Conservation (phyloP, 139 green algal genomes). For the Closterium sp. region DNA sequence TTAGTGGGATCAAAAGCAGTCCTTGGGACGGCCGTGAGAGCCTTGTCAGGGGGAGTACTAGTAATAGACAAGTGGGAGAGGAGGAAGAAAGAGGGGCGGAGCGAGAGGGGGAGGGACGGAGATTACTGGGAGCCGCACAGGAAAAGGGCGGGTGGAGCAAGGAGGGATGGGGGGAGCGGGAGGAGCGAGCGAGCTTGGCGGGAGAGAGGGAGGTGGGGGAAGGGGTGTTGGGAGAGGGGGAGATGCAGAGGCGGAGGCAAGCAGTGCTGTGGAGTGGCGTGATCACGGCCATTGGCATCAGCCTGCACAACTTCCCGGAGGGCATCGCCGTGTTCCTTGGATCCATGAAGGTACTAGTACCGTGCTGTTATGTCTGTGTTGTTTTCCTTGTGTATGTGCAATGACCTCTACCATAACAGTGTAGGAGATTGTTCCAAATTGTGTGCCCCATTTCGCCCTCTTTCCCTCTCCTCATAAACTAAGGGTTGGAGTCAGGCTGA, state of each 20-base stretch:
- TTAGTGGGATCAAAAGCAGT: not conserved
- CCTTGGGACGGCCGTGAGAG: not conserved
- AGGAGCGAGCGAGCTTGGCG: not conserved
- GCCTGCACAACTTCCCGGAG: slow-evolving; percentile 84
- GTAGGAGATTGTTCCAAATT: too few species aligned
- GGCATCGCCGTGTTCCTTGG: slow-evolving; percentile 71
- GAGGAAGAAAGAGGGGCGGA: not conserved
- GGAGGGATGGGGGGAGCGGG: not conserved
- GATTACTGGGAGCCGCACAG: not conserved
- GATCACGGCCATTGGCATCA: slow-evolving; percentile 40
- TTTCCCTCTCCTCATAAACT: not conserved
- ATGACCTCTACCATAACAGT: too few species aligned
- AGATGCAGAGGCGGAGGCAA: not conserved
- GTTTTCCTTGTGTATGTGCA: too few species aligned
- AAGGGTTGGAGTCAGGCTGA: slow-evolving; percentile 62
- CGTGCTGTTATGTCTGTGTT: too few species aligned
- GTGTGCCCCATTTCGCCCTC: not conserved
- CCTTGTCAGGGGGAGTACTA: not conserved
- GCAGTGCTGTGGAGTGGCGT: slow-evolving; percentile 28
- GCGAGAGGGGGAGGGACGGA: not conserved
- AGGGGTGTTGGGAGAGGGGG: not conserved
- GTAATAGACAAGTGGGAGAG: not conserved
- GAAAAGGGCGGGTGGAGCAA: not conserved
- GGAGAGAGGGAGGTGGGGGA: not conserved
- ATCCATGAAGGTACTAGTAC: slow-evolving; percentile 26